Evolutionary conservation across 2,329 filamentous ascomycete species (phyloP).

Genomic region (Cyphellophora attinorum): DNA sequence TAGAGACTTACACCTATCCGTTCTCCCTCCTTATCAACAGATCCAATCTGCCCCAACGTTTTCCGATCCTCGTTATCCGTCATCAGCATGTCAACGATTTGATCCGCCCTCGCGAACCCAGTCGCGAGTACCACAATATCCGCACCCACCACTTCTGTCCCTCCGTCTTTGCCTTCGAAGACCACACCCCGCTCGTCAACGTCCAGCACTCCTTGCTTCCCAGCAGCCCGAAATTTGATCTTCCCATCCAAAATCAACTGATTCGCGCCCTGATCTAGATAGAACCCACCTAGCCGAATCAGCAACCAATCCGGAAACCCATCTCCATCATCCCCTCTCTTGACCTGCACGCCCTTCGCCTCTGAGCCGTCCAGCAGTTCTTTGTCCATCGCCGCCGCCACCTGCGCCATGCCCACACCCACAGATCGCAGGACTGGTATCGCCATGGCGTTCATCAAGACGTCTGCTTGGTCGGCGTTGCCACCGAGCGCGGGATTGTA

Average conservation of each 20-base stretch:
- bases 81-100: conserved; percentile 47
- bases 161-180: conserved; percentile 37
- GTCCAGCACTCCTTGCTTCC: too few relatives aligned
- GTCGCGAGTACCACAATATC: conserved; percentile 57
- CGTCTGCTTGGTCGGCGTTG: conserved; percentile 41
- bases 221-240: too few relatives aligned
- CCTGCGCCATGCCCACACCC: conserved; percentile 30
- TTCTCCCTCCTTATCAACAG: conserved; percentile 48
- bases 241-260: conserved; percentile 46
- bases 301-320: conserved; percentile 36
- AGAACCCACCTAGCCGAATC: conserved; percentile 45
- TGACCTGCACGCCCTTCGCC: conserved; percentile 36
- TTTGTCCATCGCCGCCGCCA: conserved; percentile 25
- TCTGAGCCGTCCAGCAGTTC: conserved; percentile 38
- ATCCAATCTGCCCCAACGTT: conserved; percentile 49
- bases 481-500: too few relatives aligned
- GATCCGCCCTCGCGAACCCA: conserved; percentile 58
- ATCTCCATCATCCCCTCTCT: conserved; percentile 29
- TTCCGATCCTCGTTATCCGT: conserved; percentile 55
- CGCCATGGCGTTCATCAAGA: conserved; percentile 37
- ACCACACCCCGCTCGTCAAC: conserved; percentile 57
- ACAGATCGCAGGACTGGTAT: conserved; percentile 38
- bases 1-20: too few relatives aligned
- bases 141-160: conserved; percentile 34
- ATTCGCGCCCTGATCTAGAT: conserved; percentile 40